phyloP scores from a whole-genome alignment of 768 basidiomycete genomes.

The Hygrophorus russula region DNA sequence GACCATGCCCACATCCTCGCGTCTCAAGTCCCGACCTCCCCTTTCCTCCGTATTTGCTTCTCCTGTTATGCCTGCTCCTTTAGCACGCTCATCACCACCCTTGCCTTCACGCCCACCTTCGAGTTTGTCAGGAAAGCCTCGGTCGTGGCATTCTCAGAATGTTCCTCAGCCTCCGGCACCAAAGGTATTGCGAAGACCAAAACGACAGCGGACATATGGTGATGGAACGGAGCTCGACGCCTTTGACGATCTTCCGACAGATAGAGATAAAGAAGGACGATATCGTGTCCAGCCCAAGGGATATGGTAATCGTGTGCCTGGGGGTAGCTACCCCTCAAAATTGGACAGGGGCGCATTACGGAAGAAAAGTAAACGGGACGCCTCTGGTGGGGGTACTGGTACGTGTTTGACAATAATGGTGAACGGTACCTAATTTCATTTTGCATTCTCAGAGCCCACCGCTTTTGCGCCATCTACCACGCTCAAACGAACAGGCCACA shows the following conservation, averaged over 20 bases:
- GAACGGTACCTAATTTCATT: background rate
- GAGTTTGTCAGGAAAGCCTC: constrained; percentile 31
- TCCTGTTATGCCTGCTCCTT: constrained; percentile 22
- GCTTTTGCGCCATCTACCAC: constrained; percentile 36
- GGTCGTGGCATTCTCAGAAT: constrained; percentile 21
- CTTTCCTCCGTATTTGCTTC: constrained; percentile 64
- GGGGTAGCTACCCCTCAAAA: constrained; percentile 34
- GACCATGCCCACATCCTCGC: constrained; percentile 80
- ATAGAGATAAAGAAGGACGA: constrained; percentile 69
- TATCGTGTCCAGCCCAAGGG: constrained; percentile 70
- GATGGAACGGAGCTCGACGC: constrained; percentile 86
- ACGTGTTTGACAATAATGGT: constrained; percentile 10
- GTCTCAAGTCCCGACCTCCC: constrained; percentile 63
- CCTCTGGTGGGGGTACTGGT: constrained; percentile 33
- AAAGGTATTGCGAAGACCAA: constrained; percentile 65
- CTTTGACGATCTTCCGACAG: constrained; percentile 80
- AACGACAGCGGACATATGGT: constrained; percentile 65
- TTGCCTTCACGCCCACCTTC: constrained; percentile 52
- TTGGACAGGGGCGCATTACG: constrained; percentile 46
- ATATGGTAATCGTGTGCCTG: constrained; percentile 50
- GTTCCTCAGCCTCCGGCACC: constrained; percentile 33
- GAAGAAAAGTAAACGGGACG: constrained; percentile 42
- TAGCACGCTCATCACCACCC: constrained; percentile 47
- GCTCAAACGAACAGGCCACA: constrained; percentile 43
- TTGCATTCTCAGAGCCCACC: constrained; percentile 12